Evolutionary conservation across 495 filamentous ascomycete species (phyloP), one percentile per base, ranked within the genome.

Genomic region (Neurospora sp.): DNA sequence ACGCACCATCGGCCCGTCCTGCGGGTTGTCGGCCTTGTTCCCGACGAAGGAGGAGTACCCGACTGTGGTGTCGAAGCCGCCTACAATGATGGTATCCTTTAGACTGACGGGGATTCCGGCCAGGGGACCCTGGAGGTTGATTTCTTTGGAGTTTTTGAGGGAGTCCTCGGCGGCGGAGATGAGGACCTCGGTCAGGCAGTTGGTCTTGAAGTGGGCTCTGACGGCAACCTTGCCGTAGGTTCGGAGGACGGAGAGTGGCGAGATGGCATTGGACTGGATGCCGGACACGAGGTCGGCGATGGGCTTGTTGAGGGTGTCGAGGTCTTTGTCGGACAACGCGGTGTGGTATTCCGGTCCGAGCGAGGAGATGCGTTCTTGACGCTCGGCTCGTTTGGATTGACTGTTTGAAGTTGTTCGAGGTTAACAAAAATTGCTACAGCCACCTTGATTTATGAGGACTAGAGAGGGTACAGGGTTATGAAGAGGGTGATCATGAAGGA

Each of bases 221-320:
- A 97, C 81, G 2, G 95, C 93, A 12, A 94, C 88, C 82, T 96
- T 97, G 77, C 93, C 93, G 78, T 97, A 99, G n/a, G 94, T 90
- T 72, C 85, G 90, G 16, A 99, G 90, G 39, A 99, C 88, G 73
- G 95, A 90, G 38, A 91, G 81, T 0, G 94, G 90, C 4, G 88
- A 83, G 54, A 90, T 81, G n/a, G 85, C 81, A 31, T 89, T 84
- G 10, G 88, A 85, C 39, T 96, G 93, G 18, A 99, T 91, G 82
- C 91, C 89, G 62, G 90, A 81, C 4, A 97, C 94, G 23, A 98
- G 87, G 70, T 91, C 83, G 54, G 91, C 88, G 75, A 98, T 94
- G 31, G 93, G 89, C 73, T 90, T 90, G 39, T 90, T 84, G 70
- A 98, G 86, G 69, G 93, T 91, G 0, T 83, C 78, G 27, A 86